phyloP scores from a whole-genome alignment of 768 basidiomycete species.

The Termitomyces sp. region DNA sequence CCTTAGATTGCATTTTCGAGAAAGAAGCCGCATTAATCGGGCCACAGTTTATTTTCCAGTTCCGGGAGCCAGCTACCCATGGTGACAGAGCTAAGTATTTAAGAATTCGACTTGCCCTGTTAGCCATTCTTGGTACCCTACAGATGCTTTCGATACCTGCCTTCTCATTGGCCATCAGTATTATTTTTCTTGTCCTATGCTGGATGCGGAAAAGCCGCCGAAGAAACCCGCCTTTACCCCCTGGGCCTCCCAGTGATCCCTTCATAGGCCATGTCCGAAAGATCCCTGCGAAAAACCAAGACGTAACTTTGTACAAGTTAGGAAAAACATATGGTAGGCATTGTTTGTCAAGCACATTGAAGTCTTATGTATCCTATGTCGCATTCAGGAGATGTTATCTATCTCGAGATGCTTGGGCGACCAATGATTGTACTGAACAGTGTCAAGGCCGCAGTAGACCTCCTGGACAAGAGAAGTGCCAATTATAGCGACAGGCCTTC shows the following conservation, averaged over 20 bases:
- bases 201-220: not conserved
- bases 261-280: slow-evolving; percentile 32
- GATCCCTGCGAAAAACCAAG: slow-evolving; percentile 25
- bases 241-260: slow-evolving; percentile 35
- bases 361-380: not conserved
- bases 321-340: slow-evolving; percentile 29
- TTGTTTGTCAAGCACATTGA: not conserved
- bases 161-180: not conserved
- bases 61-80: too few relatives aligned
- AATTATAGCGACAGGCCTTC: slow-evolving; percentile 33
- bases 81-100: too few relatives aligned
- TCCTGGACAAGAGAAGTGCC: slow-evolving; percentile 36
- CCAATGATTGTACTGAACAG: slow-evolving; percentile 30
- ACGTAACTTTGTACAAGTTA: slow-evolving; percentile 25
- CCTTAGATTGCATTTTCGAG: too few relatives aligned
- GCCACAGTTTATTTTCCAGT: too few relatives aligned
- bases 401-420: slow-evolving; percentile 19
- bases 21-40: too few relatives aligned
- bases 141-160: not conserved
- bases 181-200: not conserved
- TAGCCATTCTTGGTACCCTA: too few relatives aligned
- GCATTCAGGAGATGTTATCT: slow-evolving; percentile 7
- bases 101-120: too few relatives aligned
- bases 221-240: slow-evolving; percentile 17
- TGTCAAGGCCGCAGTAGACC: slow-evolving; percentile 32